Conservation (phyloP, 192 early-diverging fungal genomes). For the Coemansia sp. region DNA sequence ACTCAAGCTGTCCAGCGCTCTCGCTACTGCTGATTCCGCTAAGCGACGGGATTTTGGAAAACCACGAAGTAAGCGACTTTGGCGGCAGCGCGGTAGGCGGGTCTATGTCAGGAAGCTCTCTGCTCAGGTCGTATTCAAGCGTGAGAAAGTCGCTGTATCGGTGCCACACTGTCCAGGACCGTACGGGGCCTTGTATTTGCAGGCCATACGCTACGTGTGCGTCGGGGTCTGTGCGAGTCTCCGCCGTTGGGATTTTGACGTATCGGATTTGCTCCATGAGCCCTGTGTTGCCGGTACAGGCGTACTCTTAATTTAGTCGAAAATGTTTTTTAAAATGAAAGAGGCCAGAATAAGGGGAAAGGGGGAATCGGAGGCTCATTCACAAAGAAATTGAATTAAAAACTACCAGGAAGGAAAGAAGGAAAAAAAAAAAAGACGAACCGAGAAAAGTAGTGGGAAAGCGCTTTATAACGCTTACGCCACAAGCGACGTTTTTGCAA, state of each 20-base stretch:
- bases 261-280: slow-evolving; percentile 55
- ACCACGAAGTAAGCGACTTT: slow-evolving; percentile 68
- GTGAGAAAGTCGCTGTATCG: slow-evolving; percentile 80
- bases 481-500: neutral
- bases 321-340: neutral
- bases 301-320: neutral
- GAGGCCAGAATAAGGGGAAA: too few relatives aligned
- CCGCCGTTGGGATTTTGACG: slow-evolving; percentile 45
- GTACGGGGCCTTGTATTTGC: slow-evolving; percentile 71
- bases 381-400: neutral
- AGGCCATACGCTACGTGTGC: slow-evolving; percentile 72
- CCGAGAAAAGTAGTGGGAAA: neutral
- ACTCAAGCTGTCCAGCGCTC: slow-evolving; percentile 22
- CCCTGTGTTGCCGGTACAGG: neutral
- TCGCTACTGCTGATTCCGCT: slow-evolving; percentile 14
- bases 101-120: slow-evolving; percentile 65
- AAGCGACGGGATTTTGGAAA: slow-evolving; percentile 27
- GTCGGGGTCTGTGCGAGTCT: slow-evolving; percentile 48
- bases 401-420: neutral
- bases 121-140: slow-evolving; percentile 61
- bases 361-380: neutral
- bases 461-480: too few relatives aligned
- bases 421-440: neutral
- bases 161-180: slow-evolving; percentile 86
- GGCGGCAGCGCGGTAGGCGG: slow-evolving; percentile 68